Percentiles rank a stretch among this genome's conserved stretches.
Evolutionary conservation across 2,329 filamentous ascomycete genomes (phyloP).

Genomic region (Microcyclosporella mali): DNA sequence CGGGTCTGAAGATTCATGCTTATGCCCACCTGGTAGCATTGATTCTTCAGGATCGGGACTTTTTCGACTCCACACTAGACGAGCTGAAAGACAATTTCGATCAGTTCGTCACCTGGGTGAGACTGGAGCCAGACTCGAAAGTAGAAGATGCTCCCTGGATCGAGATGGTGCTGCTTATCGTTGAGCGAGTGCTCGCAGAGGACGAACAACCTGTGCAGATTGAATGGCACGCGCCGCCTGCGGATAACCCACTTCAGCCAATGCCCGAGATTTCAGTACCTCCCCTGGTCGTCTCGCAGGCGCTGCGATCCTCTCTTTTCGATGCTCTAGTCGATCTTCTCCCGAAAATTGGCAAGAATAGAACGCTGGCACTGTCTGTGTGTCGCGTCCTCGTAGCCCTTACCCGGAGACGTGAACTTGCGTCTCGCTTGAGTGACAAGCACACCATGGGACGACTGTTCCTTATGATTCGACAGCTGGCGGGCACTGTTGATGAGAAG

Average conservation of each 20-base stretch:
- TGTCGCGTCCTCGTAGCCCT: constrained; percentile 80
- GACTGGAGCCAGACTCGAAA: constrained; percentile 59
- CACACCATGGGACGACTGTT: constrained; percentile 85
- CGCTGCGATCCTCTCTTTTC: constrained; percentile 66
- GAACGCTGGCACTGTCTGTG: constrained; percentile 74
- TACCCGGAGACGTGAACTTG: constrained; percentile 70
- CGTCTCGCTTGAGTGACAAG: constrained; percentile 73
- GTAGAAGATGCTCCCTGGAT: constrained; percentile 85
- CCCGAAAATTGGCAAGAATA: constrained; percentile 80
- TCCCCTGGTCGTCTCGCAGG: constrained; percentile 56
- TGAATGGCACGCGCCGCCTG: constrained; percentile 54
- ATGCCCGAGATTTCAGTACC: constrained; percentile 53
- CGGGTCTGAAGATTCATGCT: constrained; percentile 70
- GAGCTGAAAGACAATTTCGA: constrained; percentile 70
- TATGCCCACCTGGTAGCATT: constrained; percentile 89
- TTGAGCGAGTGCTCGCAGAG: constrained; percentile 84
- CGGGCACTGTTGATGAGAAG: constrained; percentile 68
- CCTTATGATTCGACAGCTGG: constrained; percentile 89
- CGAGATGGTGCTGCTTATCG: constrained; percentile 78
- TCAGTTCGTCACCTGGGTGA: constrained; percentile 72
- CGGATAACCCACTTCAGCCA: constrained; percentile 32
- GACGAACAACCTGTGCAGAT: constrained; percentile 75
- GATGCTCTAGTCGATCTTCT: constrained; percentile 74
- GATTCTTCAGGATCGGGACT: constrained; percentile 72
- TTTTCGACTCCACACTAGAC: constrained; percentile 70